A percentile compares a stretch with the other conserved stretches of the same genome.
These are phyloP conservation scores for Rosa lucieae DNA, from an alignment of 306 rosid species.

Conservation along the genomic window DNA sequence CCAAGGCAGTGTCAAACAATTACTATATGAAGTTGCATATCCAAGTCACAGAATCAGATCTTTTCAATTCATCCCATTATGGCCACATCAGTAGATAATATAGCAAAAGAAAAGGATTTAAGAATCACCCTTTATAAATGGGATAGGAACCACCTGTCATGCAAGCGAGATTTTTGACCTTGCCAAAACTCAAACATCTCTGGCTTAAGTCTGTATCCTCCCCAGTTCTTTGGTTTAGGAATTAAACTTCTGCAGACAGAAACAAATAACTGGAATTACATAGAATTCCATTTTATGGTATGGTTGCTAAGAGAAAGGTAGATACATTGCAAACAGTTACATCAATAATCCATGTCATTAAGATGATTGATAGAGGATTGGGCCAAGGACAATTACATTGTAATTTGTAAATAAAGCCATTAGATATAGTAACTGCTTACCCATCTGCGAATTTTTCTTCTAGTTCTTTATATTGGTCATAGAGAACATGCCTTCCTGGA, in stretches of 20 bases:
- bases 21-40: not conserved
- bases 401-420: not conserved
- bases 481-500: conserved; percentile 80
- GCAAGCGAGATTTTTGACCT: conserved; percentile 94
- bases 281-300: not conserved
- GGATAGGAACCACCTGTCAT: conserved; percentile 92
- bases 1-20: not conserved
- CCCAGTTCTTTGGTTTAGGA: conserved; percentile 91
- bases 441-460: conserved; percentile 78
- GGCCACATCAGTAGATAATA: conserved; percentile 8
- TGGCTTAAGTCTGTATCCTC: conserved; percentile 93
- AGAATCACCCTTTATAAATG: conserved; percentile 51
- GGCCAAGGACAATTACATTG: conserved; percentile 9
- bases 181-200: conserved; percentile 91
- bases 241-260: conserved; percentile 69
- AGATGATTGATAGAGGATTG: not conserved
- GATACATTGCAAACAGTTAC: not conserved
- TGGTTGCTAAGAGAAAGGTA: conserved; percentile 15
- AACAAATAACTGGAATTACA: conserved; percentile 19
- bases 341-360: not conserved
- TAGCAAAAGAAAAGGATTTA: conserved; percentile 22
- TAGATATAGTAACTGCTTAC: conserved; percentile 43
- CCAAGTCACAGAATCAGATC: not conserved
- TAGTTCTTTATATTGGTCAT: conserved; percentile 62
- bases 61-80: not conserved